Evolutionary conservation across 768 basidiomycete species (phyloP).

Genomic region (Podaxis sp.): DNA sequence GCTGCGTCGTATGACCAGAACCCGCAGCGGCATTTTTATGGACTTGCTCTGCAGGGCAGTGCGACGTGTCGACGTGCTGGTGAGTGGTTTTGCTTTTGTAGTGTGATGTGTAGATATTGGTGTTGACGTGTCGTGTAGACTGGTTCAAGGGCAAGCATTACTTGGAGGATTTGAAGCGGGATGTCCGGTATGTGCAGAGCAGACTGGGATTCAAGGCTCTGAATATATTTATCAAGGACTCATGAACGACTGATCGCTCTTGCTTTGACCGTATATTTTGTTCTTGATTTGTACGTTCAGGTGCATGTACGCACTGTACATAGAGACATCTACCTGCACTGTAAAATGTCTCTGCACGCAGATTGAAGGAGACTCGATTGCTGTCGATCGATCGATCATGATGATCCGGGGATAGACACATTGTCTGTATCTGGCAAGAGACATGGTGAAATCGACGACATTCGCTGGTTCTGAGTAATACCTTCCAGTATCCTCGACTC

Average conservation of each 20-base stretch:
- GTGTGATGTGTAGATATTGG: background rate
- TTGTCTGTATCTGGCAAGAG: background rate
- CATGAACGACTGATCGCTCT: conserved; percentile 13
- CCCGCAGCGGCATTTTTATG: conserved; percentile 42
- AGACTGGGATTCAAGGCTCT: conserved; percentile 77
- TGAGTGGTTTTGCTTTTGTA: conserved; percentile 32
- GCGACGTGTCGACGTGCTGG: conserved; percentile 59
- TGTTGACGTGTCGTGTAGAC: conserved; percentile 38
- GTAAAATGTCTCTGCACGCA: background rate
- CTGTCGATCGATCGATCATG: conserved; percentile 3
- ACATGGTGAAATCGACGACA: background rate
- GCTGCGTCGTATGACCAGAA: conserved; percentile 42
- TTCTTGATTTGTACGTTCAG: background rate
- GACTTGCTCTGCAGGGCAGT: conserved; percentile 36
- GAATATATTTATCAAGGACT: conserved; percentile 78
- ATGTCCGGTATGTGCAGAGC: conserved; percentile 54
- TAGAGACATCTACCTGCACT: background rate
- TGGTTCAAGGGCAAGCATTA: conserved; percentile 70
- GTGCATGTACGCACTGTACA: background rate
- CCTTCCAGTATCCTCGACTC: no score
- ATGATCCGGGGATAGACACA: background rate
- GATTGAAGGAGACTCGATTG: background rate
- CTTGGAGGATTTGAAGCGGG: conserved; percentile 62
- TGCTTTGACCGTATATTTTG: background rate
- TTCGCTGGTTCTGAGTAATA: no score